These are phyloP conservation scores for Russula foetens DNA, from an alignment of 768 basidiomycete species.

Conservation along the genomic window DNA sequence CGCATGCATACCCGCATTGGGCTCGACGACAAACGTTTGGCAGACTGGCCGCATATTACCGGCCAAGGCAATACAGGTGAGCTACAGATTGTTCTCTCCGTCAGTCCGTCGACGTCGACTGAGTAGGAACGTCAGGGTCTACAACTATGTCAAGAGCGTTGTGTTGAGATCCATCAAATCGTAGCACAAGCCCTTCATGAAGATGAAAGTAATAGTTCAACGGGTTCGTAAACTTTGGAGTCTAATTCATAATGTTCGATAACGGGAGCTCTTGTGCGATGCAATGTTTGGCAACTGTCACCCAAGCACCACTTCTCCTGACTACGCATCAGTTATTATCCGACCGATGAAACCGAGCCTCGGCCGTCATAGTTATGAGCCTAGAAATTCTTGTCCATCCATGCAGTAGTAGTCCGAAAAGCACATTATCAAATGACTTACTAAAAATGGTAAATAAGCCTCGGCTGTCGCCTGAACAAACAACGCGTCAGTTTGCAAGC, in stretches of 20 bases:
- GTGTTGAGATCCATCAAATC: slow-evolving; percentile 66
- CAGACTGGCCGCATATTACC: slow-evolving; percentile 63
- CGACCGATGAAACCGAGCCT: too few species aligned
- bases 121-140: slow-evolving; percentile 42
- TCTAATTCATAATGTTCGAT: not conserved
- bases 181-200: slow-evolving; percentile 64
- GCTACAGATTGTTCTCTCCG: slow-evolving; percentile 21
- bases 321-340: too few species aligned
- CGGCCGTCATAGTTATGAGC: too few species aligned
- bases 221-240: not conserved
- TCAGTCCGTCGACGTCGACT: not conserved
- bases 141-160: slow-evolving; percentile 60
- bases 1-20: slow-evolving; percentile 83
- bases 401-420: too few species aligned
- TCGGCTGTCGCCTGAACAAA: not conserved
- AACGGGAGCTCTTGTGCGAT: not conserved
- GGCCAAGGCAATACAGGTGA: slow-evolving; percentile 47
- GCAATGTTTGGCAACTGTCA: not conserved
- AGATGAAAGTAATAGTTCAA: slow-evolving; percentile 4
- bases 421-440: not conserved
- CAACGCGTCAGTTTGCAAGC: not conserved
- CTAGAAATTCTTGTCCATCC: too few species aligned
- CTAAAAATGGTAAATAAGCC: not conserved
- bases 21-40: slow-evolving; percentile 78
- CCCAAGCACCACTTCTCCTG: not conserved